Conservation (phyloP, 78 protist genomes). For the Ministeria vibrans region DNA sequence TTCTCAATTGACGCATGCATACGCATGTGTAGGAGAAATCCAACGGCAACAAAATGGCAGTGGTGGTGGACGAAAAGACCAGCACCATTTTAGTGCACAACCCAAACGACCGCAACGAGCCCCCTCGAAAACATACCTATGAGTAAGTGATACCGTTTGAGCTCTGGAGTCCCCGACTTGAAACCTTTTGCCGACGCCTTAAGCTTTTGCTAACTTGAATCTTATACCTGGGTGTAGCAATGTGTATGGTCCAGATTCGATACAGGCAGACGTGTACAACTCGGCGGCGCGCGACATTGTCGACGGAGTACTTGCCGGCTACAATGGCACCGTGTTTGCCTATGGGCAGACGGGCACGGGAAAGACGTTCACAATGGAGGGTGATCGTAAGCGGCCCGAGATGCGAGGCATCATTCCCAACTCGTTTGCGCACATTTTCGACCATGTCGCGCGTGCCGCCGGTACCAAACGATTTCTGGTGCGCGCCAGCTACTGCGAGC, state of each 20-base stretch:
- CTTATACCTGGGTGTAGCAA: not conserved
- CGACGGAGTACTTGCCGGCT: slow-evolving; percentile 25
- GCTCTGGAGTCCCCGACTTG: no score
- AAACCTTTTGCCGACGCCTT: no score
- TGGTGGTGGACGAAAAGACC: not conserved
- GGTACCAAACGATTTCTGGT: not conserved
- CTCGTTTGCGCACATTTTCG: slow-evolving; percentile 4
- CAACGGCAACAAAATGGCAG: not conserved
- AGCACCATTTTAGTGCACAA: not conserved
- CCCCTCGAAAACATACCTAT: not conserved
- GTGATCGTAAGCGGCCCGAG: not conserved
- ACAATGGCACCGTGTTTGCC: slow-evolving; percentile 64
- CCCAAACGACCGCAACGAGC: not conserved
- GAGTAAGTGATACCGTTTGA: no score
- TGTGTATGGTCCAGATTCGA: not conserved
- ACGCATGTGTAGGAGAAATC: not conserved
- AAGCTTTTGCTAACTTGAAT: no score
- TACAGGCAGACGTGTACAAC: slow-evolving; percentile 23
- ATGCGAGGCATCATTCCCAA: slow-evolving; percentile 33
- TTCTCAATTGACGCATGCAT: no score
- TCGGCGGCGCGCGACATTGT: slow-evolving; percentile 18
- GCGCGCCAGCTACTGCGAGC: slow-evolving; percentile 15
- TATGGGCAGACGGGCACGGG: slow-evolving; percentile 69
- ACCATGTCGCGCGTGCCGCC: not conserved
- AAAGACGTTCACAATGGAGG: slow-evolving; percentile 42